Conservation (phyloP, 257 asterid species). For the Solanum neorickii region DNA sequence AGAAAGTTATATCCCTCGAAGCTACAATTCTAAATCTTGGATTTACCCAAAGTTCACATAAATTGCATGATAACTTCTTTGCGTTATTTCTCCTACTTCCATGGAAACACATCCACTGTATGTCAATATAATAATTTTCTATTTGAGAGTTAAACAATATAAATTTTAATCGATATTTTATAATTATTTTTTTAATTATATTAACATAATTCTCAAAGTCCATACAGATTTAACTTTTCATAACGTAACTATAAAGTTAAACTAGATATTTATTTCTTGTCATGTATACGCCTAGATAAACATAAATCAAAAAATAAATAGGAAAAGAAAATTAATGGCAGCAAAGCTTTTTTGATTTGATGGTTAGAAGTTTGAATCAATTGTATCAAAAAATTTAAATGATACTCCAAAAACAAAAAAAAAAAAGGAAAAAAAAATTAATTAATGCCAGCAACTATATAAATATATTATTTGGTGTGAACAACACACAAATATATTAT, state of each 20-base stretch:
- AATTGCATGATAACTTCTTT: neutral
- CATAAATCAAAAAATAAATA: neutral
- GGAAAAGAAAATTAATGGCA: neutral
- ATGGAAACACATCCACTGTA: neutral
- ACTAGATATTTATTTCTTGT: neutral
- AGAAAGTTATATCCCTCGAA: neutral
- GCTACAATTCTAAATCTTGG: neutral
- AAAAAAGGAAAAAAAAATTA: too few species aligned
- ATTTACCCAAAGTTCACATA: neutral
- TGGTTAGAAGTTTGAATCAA: neutral
- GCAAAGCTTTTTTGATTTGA: neutral
- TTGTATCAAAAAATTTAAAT: neutral
- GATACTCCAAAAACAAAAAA: neutral
- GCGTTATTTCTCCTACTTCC: neutral
- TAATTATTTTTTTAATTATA: neutral
- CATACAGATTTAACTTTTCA: neutral
- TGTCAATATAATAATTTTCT: neutral
- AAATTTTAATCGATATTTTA: neutral
- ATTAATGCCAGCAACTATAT: too few species aligned
- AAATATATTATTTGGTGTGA: too few species aligned
- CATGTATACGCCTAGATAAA: neutral
- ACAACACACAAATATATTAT: fast-evolving
- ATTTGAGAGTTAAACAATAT: neutral
- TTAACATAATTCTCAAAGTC: neutral
- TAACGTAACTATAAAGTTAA: neutral